phyloP scores from a whole-genome alignment of 768 basidiomycete species.

The Polyporus arcularius region DNA sequence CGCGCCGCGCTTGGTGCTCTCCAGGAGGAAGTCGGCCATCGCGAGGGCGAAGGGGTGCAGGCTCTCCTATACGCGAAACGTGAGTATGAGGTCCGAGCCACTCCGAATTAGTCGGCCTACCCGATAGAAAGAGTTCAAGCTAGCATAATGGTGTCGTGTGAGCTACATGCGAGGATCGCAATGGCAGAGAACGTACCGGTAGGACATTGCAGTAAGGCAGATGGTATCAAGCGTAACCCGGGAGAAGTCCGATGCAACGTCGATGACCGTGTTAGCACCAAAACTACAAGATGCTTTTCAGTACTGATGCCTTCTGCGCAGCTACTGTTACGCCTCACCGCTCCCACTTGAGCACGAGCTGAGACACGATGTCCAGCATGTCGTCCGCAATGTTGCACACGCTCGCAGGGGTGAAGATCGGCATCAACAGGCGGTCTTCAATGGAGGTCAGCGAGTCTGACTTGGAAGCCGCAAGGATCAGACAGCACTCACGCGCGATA shows the following conservation, averaged over 20 bases:
- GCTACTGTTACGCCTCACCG: conserved; percentile 26
- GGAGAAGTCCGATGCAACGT: conserved; percentile 47
- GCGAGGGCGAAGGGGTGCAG: conserved; percentile 40
- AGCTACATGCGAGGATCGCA: no score
- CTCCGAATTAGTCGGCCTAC: conserved; percentile 24
- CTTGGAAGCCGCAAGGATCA: not conserved
- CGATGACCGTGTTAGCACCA: conserved; percentile 41
- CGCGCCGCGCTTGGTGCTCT: conserved; percentile 36
- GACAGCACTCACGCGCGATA: conserved; percentile 38
- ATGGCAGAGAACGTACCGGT: conserved; percentile 28
- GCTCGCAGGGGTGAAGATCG: conserved; percentile 40
- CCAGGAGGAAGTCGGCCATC: conserved; percentile 45
- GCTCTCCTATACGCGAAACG: conserved; percentile 26
- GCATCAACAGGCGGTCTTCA: conserved; percentile 41
- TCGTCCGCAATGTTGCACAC: conserved; percentile 47
- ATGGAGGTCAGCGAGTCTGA: not conserved
- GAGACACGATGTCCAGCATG: conserved; percentile 48
- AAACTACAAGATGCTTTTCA: conserved; percentile 31
- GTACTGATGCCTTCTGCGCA: not conserved
- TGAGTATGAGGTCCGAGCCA: no score
- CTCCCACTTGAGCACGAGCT: conserved; percentile 47
- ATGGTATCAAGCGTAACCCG: conserved; percentile 49
- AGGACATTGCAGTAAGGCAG: conserved; percentile 44
- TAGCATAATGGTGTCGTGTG: conserved; percentile 8
- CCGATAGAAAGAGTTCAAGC: conserved; percentile 49